phyloP scores from a whole-genome alignment of 306 rosid genomes.

The Pyrus communis region DNA sequence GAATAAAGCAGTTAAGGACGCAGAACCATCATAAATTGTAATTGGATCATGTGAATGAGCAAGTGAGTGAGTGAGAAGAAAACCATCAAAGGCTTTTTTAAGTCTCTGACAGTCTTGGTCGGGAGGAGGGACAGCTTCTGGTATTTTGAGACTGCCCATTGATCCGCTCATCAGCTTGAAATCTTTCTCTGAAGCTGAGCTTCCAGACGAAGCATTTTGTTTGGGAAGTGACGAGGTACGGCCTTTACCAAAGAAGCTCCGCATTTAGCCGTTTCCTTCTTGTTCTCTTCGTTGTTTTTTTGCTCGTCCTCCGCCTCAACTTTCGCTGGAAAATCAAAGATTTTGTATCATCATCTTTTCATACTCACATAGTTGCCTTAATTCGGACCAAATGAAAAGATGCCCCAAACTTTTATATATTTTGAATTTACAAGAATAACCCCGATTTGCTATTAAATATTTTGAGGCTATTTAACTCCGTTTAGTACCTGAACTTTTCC shows the following conservation, averaged over 20 bases:
- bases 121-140: conserved; percentile 68
- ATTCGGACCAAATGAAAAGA: not conserved
- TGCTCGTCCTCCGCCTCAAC: conserved; percentile 7
- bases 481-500: not conserved
- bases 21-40: not conserved
- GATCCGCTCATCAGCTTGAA: not conserved
- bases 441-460: not conserved
- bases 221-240: not conserved
- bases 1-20: not conserved
- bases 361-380: not conserved
- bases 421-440: not conserved
- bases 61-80: not conserved
- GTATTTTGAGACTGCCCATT: conserved; percentile 66
- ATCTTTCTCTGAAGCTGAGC: not conserved
- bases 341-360: not conserved
- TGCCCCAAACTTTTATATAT: not conserved
- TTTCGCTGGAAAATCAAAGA: not conserved
- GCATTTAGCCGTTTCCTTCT: conserved; percentile 10
- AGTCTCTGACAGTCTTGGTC: conserved; percentile 56
- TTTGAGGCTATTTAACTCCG: not conserved
- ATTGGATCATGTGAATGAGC: not conserved
- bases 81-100: conserved; percentile 67
- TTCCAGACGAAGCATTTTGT: not conserved
- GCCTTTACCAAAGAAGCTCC: conserved; percentile 1
- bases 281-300: not conserved